These are phyloP conservation scores for Rhodotorula sp. DNA, from an alignment of 1,284 basidiomycete species.

Conservation along the genomic window DNA sequence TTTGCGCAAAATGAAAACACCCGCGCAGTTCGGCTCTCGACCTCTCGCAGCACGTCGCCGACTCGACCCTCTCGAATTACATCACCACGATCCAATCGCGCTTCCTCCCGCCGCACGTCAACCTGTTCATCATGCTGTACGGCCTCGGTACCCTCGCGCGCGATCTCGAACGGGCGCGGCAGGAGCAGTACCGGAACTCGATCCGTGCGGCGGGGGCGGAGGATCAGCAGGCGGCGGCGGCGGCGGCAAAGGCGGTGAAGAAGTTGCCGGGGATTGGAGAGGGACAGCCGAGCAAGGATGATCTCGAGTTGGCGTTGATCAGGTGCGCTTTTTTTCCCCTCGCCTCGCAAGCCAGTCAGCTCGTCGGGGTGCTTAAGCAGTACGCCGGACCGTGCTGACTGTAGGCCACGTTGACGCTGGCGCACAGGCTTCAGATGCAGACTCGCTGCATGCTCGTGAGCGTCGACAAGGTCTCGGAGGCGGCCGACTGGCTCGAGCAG, in stretches of 20 bases:
- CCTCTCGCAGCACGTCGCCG: slow-evolving; percentile 26
- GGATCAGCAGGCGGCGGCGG: not conserved
- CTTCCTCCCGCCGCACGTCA: slow-evolving; percentile 20
- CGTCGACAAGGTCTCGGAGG: slow-evolving; percentile 31
- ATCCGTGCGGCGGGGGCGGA: not conserved
- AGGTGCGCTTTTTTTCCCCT: slow-evolving; percentile 10
- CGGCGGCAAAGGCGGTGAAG: slow-evolving; percentile 1
- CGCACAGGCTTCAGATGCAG: slow-evolving; percentile 25
- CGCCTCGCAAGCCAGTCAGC: not conserved
- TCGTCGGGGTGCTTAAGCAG: no score
- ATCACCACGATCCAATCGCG: slow-evolving; percentile 19
- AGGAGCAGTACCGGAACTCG: slow-evolving; percentile 21
- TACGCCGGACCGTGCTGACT: not conserved
- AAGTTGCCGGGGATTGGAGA: slow-evolving; percentile 30
- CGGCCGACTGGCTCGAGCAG: slow-evolving; percentile 41
- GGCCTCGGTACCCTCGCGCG: slow-evolving; percentile 23
- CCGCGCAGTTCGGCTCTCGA: slow-evolving; percentile 25
- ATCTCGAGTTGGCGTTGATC: slow-evolving; percentile 29
- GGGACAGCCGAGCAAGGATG: slow-evolving; percentile 23
- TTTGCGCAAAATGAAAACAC: not conserved
- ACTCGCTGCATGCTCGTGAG: slow-evolving; percentile 31
- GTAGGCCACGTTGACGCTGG: no score
- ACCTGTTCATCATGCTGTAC: slow-evolving; percentile 36
- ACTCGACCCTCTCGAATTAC: slow-evolving; percentile 10
- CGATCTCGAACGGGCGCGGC: slow-evolving; percentile 21